These are phyloP conservation scores for Drechslerella coelobrocha DNA, from an alignment of 2,329 filamentous ascomycete species.

Conservation along the genomic window DNA sequence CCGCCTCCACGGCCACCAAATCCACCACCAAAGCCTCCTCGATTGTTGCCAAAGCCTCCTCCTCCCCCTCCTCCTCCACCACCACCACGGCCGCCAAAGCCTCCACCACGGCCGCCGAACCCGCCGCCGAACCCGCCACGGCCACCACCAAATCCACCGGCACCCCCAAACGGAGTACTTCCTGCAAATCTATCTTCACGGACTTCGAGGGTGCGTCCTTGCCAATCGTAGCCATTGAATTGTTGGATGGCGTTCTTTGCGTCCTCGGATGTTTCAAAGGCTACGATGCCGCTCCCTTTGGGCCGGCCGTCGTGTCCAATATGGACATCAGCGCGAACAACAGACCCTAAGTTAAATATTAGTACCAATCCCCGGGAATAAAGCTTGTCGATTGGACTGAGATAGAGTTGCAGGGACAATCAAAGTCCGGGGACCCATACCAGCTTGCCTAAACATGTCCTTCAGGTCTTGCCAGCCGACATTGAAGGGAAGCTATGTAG, in stretches of 20 bases:
- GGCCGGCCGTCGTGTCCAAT: conserved; percentile 87
- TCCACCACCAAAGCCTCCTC: conserved; percentile 61
- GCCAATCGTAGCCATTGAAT: conserved; percentile 99
- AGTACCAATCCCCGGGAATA: conserved; percentile 4
- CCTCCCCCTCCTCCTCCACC: conserved; percentile 67
- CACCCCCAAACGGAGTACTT: conserved; percentile 60
- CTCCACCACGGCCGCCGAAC: conserved; percentile 58
- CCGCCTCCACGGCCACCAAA: conserved; percentile 58
- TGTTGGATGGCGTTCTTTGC: conserved; percentile 94
- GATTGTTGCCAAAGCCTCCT: too few relatives aligned
- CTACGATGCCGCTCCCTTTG: conserved; percentile 96
- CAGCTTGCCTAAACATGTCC: conserved; percentile 96
- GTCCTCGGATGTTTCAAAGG: conserved; percentile 93
- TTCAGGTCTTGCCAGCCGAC: conserved; percentile 99
- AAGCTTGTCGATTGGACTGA: not conserved
- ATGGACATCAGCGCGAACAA: conserved; percentile 95
- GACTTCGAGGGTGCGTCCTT: conserved; percentile 89
- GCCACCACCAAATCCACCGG: conserved; percentile 60
- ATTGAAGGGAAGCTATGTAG: conserved; percentile 83
- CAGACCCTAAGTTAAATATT: conserved; percentile 66
- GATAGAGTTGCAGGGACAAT: conserved; percentile 1
- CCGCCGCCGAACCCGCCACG: conserved; percentile 59
- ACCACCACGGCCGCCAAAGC: conserved; percentile 61
- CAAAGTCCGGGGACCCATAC: conserved; percentile 65
- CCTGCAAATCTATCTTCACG: conserved; percentile 93